Base-by-base conservation (phyloP, 257 asterid species). In the Scutellaria galericulata region DNA sequence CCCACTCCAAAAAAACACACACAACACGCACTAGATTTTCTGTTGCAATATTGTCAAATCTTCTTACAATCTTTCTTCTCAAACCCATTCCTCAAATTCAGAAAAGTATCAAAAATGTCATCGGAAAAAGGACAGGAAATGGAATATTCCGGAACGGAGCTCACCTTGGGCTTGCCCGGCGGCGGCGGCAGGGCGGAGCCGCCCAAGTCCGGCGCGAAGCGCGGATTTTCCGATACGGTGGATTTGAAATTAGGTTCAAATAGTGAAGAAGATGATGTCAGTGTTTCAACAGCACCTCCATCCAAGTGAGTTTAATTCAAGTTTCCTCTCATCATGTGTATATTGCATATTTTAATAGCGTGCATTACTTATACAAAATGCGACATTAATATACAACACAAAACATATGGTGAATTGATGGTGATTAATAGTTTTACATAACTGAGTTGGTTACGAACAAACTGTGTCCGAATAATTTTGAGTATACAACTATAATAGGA, bases 81-180 rank as follows among this genome's bases (percentile, higher is more conserved):
- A 68, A 14, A 22, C n/a, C 62, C 37, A 66, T 31, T 20, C 12
- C 9, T 22, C 20, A 10, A 12, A 45, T 6, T 1, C 39, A 42
- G 11, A 7, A 53, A 24, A 1, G 27, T 24, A 24, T 0, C 27
- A 24, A 73, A 71, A 60, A 77, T 73, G 79, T 68, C 79, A 53
- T 14, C 24, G 53, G 55, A 56, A 9, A 79, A n/a, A 27, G 35
- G 68, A 73, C 52, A 63, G 74, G 83, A 58, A 74, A 77, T 82
- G 50, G 80, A 77, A 48, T 74, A 31, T 40, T 55, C 81, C 60
- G 75, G 85, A 61, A 90, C 96, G 18, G 97, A 91, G 71, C 97
- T 90, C 53, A 87, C 88, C 14, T 56, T 91, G 39, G 89, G 88
- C 18, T 72, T 88, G 70, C 97, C 97, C 10, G 93, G 96, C 9